Evolutionary conservation across 1,284 basidiomycete species (phyloP), one percentile per base, ranked within the genome.

Genomic region (Pseudozyma pruni): DNA sequence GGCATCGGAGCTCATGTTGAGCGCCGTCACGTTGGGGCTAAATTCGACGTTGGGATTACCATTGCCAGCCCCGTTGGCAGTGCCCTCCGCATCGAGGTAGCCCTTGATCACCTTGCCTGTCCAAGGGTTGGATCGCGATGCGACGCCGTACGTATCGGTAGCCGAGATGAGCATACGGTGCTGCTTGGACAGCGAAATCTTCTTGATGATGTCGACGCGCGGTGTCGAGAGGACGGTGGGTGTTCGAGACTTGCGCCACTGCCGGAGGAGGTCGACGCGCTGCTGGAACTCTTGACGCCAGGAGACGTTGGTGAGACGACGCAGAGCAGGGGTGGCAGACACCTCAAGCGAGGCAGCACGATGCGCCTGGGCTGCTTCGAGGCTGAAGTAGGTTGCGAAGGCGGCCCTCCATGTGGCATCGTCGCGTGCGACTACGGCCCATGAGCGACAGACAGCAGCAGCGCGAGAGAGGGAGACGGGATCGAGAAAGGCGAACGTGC

Each of bases 321-420:
- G 90, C 72, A 71, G 82, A 1, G 68, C 72, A 9, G 81, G 72
- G 81, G 72, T 74, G 2, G 69, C 64, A n/a, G 76, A 53, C 83
- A 83, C 67, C 85, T 83, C 29, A 87, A 82, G 52, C n/a, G 58
- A 68, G 19, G 39, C 83, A 78, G 90, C 89, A 20, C 89, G 89
- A 8, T 85, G 83, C 45, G 91, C 86, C 22, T 54, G 51, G 4
- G 58, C 69, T n/a, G 69, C 63, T 43, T 72, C 69, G 39, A 87
- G 87, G 46, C 91, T 83, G 78, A 89, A 90, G 77, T 90, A 89
- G 58, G 85, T 87, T 51, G 88, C 84, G 79, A 91, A 91, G n/a
- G 91, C 91, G n/a, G 87, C 85, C 44, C 87, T 86, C 92, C 92
- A 94, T 29, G 90, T 92, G 72, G 88, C 89, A 62, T 94, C 92